Conservation (phyloP, 139 green algal species). For the Asterochloris erici region DNA sequence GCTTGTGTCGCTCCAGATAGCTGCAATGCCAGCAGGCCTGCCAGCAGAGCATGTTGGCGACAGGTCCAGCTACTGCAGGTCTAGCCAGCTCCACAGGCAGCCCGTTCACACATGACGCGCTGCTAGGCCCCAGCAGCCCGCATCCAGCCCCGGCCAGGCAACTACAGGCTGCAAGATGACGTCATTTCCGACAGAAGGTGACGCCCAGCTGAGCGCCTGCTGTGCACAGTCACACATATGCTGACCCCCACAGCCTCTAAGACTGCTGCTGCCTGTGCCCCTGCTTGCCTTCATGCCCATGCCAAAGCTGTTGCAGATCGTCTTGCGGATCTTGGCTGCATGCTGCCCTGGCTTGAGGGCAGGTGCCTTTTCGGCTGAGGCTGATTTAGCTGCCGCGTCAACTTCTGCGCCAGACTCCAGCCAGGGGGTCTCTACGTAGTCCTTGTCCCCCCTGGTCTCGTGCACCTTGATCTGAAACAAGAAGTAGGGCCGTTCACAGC, state of each 20-base stretch:
- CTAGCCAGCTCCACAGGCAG: no score
- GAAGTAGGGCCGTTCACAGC: background rate
- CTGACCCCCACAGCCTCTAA: background rate
- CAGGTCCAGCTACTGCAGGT: no score
- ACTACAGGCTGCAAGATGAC: no score
- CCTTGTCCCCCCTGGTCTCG: slow-evolving; percentile 32
- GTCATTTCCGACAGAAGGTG: no score
- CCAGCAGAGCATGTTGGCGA: no score
- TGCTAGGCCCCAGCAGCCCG: no score
- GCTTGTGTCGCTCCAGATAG: no score
- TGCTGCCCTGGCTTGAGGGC: background rate
- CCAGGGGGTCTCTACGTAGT: slow-evolving; percentile 35
- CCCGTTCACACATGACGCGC: no score
- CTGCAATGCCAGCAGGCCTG: no score
- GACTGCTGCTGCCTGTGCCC: no score
- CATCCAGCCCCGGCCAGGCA: no score
- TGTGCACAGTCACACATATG: background rate
- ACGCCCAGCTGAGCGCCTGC: no score
- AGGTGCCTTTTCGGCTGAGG: background rate
- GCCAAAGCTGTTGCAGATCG: slow-evolving; percentile 26
- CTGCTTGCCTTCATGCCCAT: slow-evolving; percentile 45
- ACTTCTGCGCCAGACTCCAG: slow-evolving; percentile 11
- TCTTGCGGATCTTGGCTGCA: slow-evolving; percentile 23
- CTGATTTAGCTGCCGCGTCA: slow-evolving; percentile 10
- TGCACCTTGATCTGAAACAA: slow-evolving; percentile 26